Conservation (phyloP, 306 rosid genomes). For the Prinsepia uniflora region DNA sequence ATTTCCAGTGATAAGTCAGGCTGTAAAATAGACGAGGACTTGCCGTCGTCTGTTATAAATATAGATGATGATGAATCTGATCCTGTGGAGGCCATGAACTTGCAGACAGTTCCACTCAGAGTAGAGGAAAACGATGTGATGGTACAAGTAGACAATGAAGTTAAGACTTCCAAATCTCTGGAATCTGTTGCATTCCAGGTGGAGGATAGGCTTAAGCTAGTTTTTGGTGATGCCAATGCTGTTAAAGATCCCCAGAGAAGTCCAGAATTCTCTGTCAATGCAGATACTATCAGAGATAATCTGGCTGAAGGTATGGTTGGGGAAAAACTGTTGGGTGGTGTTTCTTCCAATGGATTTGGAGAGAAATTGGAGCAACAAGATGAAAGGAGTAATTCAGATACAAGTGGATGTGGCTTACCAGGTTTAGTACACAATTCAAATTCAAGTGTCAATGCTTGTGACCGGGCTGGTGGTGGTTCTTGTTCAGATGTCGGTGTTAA, state of each 20-base stretch:
- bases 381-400: conserved; percentile 34
- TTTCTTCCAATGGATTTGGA: conserved; percentile 35
- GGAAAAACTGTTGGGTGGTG: conserved; percentile 34
- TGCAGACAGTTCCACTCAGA: conserved; percentile 34
- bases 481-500: conserved; percentile 46
- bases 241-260: conserved; percentile 16
- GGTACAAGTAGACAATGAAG: conserved; percentile 24
- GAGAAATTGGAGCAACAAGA: conserved; percentile 30
- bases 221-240: conserved; percentile 22
- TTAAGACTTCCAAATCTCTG: conserved; percentile 20
- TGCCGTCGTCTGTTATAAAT: conserved; percentile 36
- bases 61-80: conserved; percentile 39
- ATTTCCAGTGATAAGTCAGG: conserved; percentile 52
- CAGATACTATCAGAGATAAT: conserved; percentile 33
- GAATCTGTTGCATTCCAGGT: conserved; percentile 37
- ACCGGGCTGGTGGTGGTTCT: conserved; percentile 38
- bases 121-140: conserved; percentile 34
- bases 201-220: conserved; percentile 32
- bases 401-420: conserved; percentile 32
- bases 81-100: conserved; percentile 36
- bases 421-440: conserved; percentile 40
- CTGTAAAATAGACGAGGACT: conserved; percentile 49
- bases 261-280: conserved; percentile 21
- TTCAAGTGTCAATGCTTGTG: conserved; percentile 36
- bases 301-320: conserved; percentile 26